Evolutionary conservation across 2,329 filamentous ascomycete species (phyloP).

Genomic region (Botrytis fabae): DNA sequence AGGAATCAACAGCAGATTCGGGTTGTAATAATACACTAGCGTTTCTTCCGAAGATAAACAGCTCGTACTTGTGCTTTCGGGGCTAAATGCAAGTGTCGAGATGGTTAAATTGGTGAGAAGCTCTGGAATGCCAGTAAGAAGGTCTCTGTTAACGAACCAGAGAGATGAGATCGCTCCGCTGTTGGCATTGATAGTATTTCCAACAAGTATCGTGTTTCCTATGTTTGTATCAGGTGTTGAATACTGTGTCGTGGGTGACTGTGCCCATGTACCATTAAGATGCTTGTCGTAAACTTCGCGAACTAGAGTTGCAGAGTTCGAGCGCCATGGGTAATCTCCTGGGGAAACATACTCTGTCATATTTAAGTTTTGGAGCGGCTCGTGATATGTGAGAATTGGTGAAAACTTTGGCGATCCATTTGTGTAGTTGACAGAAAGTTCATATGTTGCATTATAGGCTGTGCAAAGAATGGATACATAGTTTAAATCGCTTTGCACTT

Average conservation of each 20-base stretch:
- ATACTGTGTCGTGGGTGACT: background rate
- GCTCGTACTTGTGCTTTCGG: background rate
- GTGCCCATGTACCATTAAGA: background rate
- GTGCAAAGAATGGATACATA: background rate
- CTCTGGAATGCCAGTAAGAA: background rate
- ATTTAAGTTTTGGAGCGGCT: background rate
- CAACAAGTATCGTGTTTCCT: background rate
- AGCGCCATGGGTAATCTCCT: background rate
- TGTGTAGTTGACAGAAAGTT: background rate
- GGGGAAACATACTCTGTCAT: background rate
- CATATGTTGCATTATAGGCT: constrained; percentile 1
- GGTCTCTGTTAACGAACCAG: background rate
- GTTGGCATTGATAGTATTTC: background rate
- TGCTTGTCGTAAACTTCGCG: constrained; percentile 7
- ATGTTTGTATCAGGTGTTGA: background rate
- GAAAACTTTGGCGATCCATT: background rate
- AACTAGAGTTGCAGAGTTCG: background rate
- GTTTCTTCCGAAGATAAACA: background rate
- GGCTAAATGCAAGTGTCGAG: background rate
- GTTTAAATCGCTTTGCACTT: background rate
- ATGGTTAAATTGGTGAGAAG: background rate
- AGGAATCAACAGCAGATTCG: background rate
- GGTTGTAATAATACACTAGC: background rate
- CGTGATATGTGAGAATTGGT: background rate
- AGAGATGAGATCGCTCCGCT: background rate